Evolutionary conservation across 2,329 filamentous ascomycete genomes (phyloP).

Genomic region (Dryadomyces quercus-mongolicae): DNA sequence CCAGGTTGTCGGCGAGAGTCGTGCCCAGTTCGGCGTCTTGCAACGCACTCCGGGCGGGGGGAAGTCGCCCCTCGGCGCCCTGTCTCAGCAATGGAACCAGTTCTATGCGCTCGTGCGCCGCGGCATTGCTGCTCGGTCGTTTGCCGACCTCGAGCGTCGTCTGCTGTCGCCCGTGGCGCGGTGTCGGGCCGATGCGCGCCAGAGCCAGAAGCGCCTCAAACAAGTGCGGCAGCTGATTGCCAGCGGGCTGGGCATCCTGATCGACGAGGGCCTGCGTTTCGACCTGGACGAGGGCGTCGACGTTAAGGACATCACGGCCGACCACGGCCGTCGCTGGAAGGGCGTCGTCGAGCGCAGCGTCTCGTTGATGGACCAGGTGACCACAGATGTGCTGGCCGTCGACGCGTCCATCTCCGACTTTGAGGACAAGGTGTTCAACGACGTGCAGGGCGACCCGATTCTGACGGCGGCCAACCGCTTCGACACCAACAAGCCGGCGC

Average conservation of each 20-base stretch:
- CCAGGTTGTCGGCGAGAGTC: constrained; percentile 56
- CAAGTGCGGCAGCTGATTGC: constrained; percentile 70
- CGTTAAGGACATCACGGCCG: constrained; percentile 21
- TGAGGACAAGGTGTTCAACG: constrained; percentile 52
- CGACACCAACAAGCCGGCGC: constrained; percentile 38
- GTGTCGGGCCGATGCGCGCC: constrained; percentile 60
- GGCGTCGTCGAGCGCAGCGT: constrained; percentile 69
- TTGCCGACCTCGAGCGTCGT: constrained; percentile 57
- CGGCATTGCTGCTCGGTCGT: constrained; percentile 59
- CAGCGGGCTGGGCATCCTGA: constrained; percentile 73
- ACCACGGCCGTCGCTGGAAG: constrained; percentile 44
- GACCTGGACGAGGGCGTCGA: constrained; percentile 34
- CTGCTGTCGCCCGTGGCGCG: constrained; percentile 70
- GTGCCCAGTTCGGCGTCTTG: constrained; percentile 25
- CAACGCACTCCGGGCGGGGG: neutral
- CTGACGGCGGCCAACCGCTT: constrained; percentile 40
- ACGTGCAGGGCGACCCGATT: constrained; percentile 48
- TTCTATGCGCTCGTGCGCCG: constrained; percentile 76
- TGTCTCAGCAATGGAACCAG: constrained; percentile 44
- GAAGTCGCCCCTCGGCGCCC: constrained; percentile 10
- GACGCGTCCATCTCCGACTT: constrained; percentile 52
- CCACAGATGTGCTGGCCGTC: constrained; percentile 55
- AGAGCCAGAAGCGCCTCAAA: constrained; percentile 60
- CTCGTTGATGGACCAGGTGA: constrained; percentile 73
- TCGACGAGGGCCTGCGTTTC: constrained; percentile 72